Conservation (phyloP, 345 rosid genomes). For the Lepidium sativum region DNA sequence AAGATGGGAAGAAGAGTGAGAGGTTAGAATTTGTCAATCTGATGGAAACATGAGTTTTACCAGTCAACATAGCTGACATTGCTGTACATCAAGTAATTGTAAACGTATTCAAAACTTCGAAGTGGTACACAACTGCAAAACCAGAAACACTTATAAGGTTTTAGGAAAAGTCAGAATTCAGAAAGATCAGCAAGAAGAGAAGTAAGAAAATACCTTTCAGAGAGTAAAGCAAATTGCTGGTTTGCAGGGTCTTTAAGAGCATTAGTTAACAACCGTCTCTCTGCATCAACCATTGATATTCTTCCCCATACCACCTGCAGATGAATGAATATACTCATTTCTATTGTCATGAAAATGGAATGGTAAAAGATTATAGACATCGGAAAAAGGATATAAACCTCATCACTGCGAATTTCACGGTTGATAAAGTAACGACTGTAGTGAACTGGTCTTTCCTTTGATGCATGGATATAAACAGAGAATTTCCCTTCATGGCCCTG, state of each 20-base stretch:
- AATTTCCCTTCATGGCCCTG: slow-evolving; percentile 69
- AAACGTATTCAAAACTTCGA: slow-evolving; percentile 74
- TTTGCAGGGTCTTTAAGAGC: slow-evolving; percentile 54
- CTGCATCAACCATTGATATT: slow-evolving; percentile 66
- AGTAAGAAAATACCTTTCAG: slow-evolving; percentile 40
- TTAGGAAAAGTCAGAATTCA: neutral
- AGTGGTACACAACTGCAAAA: slow-evolving; percentile 84
- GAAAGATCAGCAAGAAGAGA: neutral
- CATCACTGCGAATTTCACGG: slow-evolving; percentile 52
- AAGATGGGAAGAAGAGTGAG: neutral
- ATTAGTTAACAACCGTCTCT: slow-evolving; percentile 46
- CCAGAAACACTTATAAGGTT: slow-evolving; percentile 7
- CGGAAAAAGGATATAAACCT: slow-evolving; percentile 28
- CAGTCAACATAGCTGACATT: slow-evolving; percentile 87
- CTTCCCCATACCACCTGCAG: slow-evolving; percentile 62
- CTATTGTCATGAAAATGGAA: neutral
- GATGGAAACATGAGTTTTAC: slow-evolving; percentile 30
- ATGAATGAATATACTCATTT: neutral
- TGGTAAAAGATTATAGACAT: neutral
- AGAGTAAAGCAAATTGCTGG: slow-evolving; percentile 55
- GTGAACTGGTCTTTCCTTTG: slow-evolving; percentile 44
- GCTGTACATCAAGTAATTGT: slow-evolving; percentile 75
- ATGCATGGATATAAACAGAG: slow-evolving; percentile 65
- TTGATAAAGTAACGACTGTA: slow-evolving; percentile 45
- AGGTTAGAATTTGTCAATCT: neutral